phyloP scores from a whole-genome alignment of 345 rosid genomes.

The Cardiospermum halicacabum region DNA sequence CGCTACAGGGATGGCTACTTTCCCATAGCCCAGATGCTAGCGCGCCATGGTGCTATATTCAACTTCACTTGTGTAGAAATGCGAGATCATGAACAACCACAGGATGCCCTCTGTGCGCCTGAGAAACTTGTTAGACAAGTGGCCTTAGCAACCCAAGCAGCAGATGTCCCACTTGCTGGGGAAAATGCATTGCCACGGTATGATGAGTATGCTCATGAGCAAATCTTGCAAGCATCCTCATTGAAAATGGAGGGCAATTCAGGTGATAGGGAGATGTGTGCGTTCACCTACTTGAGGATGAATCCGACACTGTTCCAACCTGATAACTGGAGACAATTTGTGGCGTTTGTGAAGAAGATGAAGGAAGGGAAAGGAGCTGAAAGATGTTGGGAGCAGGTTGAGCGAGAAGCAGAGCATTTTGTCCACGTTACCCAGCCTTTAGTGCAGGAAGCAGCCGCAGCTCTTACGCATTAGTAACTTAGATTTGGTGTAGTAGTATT shows the following conservation, averaged over 20 bases:
- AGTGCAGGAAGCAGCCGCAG: conserved; percentile 74
- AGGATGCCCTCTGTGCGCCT: conserved; percentile 87
- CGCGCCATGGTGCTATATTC: conserved; percentile 78
- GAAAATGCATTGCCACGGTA: conserved; percentile 90
- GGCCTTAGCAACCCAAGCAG: conserved; percentile 61
- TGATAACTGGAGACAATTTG: conserved; percentile 85
- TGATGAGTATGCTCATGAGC: conserved; percentile 69
- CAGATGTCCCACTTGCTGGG: conserved; percentile 78
- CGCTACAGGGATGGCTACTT: conserved; percentile 83
- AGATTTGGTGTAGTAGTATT: not conserved
- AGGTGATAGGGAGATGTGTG: conserved; percentile 67
- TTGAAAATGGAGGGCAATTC: conserved; percentile 41
- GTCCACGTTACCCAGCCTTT: conserved; percentile 69
- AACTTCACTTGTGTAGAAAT: conserved; percentile 96
- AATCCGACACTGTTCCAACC: conserved; percentile 67
- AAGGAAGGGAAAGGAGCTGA: conserved; percentile 55
- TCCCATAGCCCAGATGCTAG: conserved; percentile 89
- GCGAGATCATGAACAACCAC: conserved; percentile 98
- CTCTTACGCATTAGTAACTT: conserved; percentile 45
- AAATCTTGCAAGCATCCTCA: conserved; percentile 63
- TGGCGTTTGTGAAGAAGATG: conserved; percentile 90
- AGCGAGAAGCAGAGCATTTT: conserved; percentile 85
- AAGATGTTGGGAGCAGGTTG: conserved; percentile 76
- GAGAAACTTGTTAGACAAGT: conserved; percentile 94
- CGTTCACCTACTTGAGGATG: conserved; percentile 95